Conservation (phyloP, 495 filamentous ascomycete genomes). For the Cryomyces antarcticus region DNA sequence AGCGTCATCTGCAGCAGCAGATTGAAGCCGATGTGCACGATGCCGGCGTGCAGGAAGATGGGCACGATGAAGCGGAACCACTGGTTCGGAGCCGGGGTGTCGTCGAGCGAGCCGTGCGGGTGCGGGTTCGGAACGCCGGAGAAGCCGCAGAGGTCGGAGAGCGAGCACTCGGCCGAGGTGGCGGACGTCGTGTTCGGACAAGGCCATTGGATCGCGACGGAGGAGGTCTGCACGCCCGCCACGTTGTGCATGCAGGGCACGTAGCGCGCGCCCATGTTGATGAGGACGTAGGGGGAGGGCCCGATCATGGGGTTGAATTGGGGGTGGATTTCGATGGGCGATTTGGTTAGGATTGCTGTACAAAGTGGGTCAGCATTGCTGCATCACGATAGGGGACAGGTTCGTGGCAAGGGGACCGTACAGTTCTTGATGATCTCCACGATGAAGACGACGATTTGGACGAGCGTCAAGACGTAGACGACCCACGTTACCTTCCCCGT, state of each 20-base stretch:
- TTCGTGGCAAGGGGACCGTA: slow-evolving; percentile 21
- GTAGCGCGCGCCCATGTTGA: slow-evolving; percentile 91
- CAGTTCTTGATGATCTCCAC: slow-evolving; percentile 68
- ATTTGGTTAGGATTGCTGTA: slow-evolving; percentile 37
- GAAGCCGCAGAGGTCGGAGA: slow-evolving; percentile 70
- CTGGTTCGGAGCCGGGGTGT: slow-evolving; percentile 52
- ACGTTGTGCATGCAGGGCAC: slow-evolving; percentile 86
- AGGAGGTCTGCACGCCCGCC: slow-evolving; percentile 34
- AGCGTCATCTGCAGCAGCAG: slow-evolving; percentile 73
- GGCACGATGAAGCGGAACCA: slow-evolving; percentile 94
- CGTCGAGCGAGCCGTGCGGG: slow-evolving; percentile 20
- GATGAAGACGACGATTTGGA: slow-evolving; percentile 78
- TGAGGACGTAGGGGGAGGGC: slow-evolving; percentile 69
- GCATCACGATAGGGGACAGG: slow-evolving; percentile 11
- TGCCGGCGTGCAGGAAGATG: slow-evolving; percentile 84
- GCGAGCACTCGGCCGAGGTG: slow-evolving; percentile 33
- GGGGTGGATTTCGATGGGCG: slow-evolving; percentile 70
- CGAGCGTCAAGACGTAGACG: slow-evolving; percentile 55
- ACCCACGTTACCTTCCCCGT: slow-evolving; percentile 54
- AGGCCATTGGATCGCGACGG: slow-evolving; percentile 33
- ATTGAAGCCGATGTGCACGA: slow-evolving; percentile 92
- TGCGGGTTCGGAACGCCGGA: slow-evolving; percentile 43
- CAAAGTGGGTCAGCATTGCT: slow-evolving; percentile 10
- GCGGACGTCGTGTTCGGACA: slow-evolving; percentile 57
- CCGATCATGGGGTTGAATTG: slow-evolving; percentile 93